Conservation (phyloP, 768 basidiomycete genomes). For the Lentinula boryana region DNA sequence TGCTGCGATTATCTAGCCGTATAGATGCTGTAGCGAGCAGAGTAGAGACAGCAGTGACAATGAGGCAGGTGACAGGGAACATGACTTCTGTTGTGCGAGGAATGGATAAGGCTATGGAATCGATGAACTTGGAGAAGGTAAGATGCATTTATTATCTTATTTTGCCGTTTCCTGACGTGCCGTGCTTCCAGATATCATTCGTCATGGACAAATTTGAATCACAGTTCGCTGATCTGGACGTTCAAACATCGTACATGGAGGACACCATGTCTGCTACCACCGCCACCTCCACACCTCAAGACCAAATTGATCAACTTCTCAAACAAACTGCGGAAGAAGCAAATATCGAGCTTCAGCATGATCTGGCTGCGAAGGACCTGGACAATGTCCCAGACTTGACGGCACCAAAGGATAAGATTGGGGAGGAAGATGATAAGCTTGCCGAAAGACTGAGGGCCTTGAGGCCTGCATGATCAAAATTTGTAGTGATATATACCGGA, state of each 20-base stretch:
- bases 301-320: constrained; percentile 91
- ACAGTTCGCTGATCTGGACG: constrained; percentile 95
- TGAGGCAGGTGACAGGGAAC: constrained; percentile 93
- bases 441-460: constrained; percentile 87
- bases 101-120: constrained; percentile 99
- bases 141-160: constrained; percentile 18
- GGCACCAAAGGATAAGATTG: constrained; percentile 41
- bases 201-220: constrained; percentile 99
- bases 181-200: constrained; percentile 69
- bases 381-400: constrained; percentile 51
- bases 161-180: not conserved
- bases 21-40: constrained; percentile 96
- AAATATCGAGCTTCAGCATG: constrained; percentile 91
- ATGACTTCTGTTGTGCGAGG: constrained; percentile 96
- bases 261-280: constrained; percentile 92
- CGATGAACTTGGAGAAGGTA: constrained; percentile 97
- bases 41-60: constrained; percentile 97
- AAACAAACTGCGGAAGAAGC: constrained; percentile 96
- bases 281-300: constrained; percentile 90
- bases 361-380: constrained; percentile 64
- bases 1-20: constrained; percentile 83
- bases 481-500: constrained; percentile 27
- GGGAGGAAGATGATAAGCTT: constrained; percentile 76
- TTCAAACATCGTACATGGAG: constrained; percentile 98
- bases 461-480: constrained; percentile 46